phyloP scores from a whole-genome alignment of 164 flowering plant species.

The Houttuynia cordata region DNA sequence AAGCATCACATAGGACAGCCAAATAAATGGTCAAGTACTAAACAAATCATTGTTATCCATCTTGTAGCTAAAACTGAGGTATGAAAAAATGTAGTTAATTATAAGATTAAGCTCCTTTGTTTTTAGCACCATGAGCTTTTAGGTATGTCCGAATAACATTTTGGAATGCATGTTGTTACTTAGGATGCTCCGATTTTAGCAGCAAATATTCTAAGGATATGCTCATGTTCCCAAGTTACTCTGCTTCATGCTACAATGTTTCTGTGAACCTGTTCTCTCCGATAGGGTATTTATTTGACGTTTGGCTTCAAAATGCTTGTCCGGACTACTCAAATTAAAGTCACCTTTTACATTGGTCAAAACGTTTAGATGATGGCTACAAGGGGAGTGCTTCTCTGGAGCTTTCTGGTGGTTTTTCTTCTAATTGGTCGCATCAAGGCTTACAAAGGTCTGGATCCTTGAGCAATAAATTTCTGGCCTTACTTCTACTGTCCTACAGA shows the following conservation, averaged over 20 bases:
- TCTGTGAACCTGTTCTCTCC: not conserved
- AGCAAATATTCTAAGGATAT: not conserved
- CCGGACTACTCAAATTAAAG: not conserved
- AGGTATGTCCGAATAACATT: not conserved
- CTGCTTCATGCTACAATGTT: not conserved
- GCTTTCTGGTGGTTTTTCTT: not conserved
- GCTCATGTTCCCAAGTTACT: constrained; percentile 5
- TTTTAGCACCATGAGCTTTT: not conserved
- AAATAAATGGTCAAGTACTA: not conserved
- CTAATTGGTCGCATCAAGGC: not conserved
- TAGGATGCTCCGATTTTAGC: not conserved
- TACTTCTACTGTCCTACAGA: too few relatives aligned
- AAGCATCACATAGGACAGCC: not conserved
- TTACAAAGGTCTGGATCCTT: not conserved
- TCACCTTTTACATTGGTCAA: not conserved
- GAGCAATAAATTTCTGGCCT: not conserved
- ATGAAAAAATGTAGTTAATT: not conserved
- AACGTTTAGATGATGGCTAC: not conserved
- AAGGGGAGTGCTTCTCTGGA: not conserved
- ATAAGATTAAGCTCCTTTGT: not conserved
- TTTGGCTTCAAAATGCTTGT: not conserved
- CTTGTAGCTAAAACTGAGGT: not conserved
- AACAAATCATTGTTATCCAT: too few relatives aligned
- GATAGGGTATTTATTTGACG: not conserved
- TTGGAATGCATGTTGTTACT: not conserved